Percentiles rank a stretch among this genome's conserved stretches.
phyloP scores from a whole-genome alignment of 2,329 filamentous ascomycete species.

The Coniosporium tulheliwenetii region DNA sequence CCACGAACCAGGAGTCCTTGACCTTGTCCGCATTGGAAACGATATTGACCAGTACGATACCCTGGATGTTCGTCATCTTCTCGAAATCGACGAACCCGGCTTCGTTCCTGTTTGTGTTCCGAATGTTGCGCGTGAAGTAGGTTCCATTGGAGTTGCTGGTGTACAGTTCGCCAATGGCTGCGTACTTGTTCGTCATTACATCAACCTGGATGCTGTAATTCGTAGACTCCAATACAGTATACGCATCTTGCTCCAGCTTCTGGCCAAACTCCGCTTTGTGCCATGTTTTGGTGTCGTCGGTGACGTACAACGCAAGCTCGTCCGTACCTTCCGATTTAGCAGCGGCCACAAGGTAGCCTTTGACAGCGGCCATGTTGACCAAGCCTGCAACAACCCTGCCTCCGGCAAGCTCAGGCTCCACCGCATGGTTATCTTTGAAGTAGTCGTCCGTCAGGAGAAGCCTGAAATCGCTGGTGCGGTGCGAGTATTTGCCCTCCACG shows the following conservation, averaged over 20 bases:
- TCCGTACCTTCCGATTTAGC: slow-evolving; percentile 64
- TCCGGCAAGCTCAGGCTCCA: slow-evolving; percentile 63
- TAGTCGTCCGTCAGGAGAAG: slow-evolving; percentile 71
- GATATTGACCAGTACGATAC: slow-evolving; percentile 77
- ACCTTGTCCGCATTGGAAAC: slow-evolving; percentile 78
- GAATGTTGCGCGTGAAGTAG: slow-evolving; percentile 82
- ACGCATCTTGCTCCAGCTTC: slow-evolving; percentile 69
- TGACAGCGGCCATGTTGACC: slow-evolving; percentile 67
- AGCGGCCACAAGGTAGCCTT: slow-evolving; percentile 74
- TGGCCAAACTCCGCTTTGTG: slow-evolving; percentile 85
- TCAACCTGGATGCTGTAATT: slow-evolving; percentile 97
- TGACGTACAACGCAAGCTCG: slow-evolving; percentile 85
- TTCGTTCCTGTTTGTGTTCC: slow-evolving; percentile 75
- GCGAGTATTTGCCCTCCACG: slow-evolving; percentile 54
- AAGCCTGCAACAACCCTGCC: slow-evolving; percentile 64
- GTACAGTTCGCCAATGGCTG: slow-evolving; percentile 72
- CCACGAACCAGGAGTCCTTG: slow-evolving; percentile 31
- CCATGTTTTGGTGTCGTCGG: slow-evolving; percentile 71
- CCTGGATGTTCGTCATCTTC: slow-evolving; percentile 80
- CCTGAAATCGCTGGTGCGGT: slow-evolving; percentile 57
- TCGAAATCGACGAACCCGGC: slow-evolving; percentile 83
- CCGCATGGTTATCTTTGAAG: slow-evolving; percentile 42
- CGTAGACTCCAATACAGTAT: slow-evolving; percentile 88
- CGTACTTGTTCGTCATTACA: slow-evolving; percentile 55
- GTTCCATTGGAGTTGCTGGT: slow-evolving; percentile 97